Base-by-base conservation (phyloP, 306 rosid genomes). In the Amphicarpaea edgeworthii region DNA sequence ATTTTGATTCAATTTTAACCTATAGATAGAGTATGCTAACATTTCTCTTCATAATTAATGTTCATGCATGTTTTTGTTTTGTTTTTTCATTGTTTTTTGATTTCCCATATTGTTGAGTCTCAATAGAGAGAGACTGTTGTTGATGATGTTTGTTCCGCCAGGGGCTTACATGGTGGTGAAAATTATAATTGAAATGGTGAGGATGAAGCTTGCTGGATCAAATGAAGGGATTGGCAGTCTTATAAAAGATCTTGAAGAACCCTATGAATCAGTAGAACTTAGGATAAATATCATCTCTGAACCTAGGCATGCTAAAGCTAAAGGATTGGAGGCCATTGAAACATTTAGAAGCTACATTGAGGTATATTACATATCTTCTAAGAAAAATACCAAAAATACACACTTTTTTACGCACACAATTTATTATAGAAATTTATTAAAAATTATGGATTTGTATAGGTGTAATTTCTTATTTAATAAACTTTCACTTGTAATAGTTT, bases 91-190 rank as follows among this genome's bases (percentile, higher is more conserved):
- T 12, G 7, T 32, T 54, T 32, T 54, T 55, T 66, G 40, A 72
- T 42, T 41, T 28, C 24, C 19, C 10, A 17, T 20, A 32, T 12
- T 50, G 59, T 24, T 24, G 28, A 24, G 3, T 24, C 2, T 24
- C 28, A 24, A 24, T 24, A n/a, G n/a, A n/a, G n/a, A 24, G 28
- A 24, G 28, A 1, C 3, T 24, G 28, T 24, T 69, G 7, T 9
- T 8, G 12, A 4, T 55, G 30, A 54, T 55, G 8, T 38, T 68
- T 55, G 7, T 49, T 45, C 26, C 75, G 45, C 28, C 14, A 89
- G 96, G 98, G 24, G 97, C 97, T 1, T 94, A 90, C 76, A 88
- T 88, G 96, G 95, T 92, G 70, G 96, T 92, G 37, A 94, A 92
- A 62, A 90, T 94, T 64, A 92, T 90, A 30, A 88, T 90, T 66